Evolutionary conservation across 441 rosid genomes (phyloP).

Genomic region (Biscutella auriculata): DNA sequence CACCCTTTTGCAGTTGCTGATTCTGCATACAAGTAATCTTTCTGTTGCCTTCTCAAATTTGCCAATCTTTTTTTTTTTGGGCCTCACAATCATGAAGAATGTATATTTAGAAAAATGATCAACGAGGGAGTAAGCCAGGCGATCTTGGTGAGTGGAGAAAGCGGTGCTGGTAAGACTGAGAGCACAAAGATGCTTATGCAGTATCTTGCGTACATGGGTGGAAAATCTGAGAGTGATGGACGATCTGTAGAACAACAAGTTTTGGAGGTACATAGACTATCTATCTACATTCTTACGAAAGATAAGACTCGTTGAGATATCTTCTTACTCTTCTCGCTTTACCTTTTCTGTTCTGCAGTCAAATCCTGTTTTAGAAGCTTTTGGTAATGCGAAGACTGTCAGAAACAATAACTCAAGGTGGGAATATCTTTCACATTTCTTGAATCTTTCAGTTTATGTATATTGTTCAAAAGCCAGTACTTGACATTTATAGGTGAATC

Average conservation of each 20-base stretch:
- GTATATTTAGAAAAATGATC: conserved; percentile 48
- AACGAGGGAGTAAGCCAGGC: conserved; percentile 60
- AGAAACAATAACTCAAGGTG: conserved; percentile 72
- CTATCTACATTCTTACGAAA: not conserved
- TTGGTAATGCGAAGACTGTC: conserved; percentile 75
- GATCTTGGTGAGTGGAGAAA: conserved; percentile 74
- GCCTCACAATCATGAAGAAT: conserved; percentile 22
- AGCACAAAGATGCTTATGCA: conserved; percentile 72
- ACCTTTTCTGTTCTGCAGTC: conserved; percentile 35
- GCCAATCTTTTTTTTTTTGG: not conserved
- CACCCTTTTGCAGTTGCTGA: conserved; percentile 79
- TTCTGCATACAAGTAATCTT: conserved; percentile 52
- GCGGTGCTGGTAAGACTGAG: conserved; percentile 85
- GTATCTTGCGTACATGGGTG: conserved; percentile 74
- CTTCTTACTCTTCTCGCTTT: not conserved
- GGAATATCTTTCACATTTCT: conserved; percentile 1
- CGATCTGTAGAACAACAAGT: conserved; percentile 66
- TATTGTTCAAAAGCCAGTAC: not conserved
- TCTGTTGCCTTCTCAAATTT: too few relatives aligned
- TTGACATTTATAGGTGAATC: conserved; percentile 4
- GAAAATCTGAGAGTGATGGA: conserved; percentile 44
- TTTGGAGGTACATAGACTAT: conserved; percentile 42
- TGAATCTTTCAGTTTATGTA: conserved; percentile 1
- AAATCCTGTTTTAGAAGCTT: conserved; percentile 71
- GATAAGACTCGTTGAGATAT: not conserved